Percentiles rank a stretch among this genome's conserved stretches.
Evolutionary conservation across 192 early-diverging fungal genomes (phyloP).

Genomic region (Dispira parvispora): DNA sequence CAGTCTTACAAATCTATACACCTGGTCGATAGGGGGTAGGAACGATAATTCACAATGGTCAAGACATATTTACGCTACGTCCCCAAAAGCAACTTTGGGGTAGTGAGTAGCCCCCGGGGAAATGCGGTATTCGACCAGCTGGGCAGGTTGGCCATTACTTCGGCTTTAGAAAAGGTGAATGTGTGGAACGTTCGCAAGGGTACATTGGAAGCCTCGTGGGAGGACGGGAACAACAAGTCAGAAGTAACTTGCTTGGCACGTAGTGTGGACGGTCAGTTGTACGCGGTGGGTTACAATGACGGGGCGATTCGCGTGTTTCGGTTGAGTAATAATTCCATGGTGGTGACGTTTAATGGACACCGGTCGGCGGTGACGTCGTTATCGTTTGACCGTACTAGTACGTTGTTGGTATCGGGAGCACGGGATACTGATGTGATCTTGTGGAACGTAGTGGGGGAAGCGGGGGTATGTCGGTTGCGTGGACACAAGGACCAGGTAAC

Average conservation of each 20-base stretch:
- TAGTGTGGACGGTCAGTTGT: slow-evolving; percentile 47
- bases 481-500: slow-evolving; percentile 97
- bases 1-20: not conserved
- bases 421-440: slow-evolving; percentile 87
- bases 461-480: slow-evolving; percentile 69
- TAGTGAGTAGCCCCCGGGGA: slow-evolving; percentile 49
- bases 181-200: slow-evolving; percentile 84
- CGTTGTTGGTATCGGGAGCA: slow-evolving; percentile 76
- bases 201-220: slow-evolving; percentile 53
- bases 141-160: slow-evolving; percentile 58
- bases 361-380: slow-evolving; percentile 69
- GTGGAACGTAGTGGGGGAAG: slow-evolving; percentile 88
- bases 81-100: slow-evolving; percentile 61
- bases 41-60: slow-evolving; percentile 25
- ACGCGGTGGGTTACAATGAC: slow-evolving; percentile 87
- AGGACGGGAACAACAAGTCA: slow-evolving; percentile 60
- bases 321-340: slow-evolving; percentile 28
- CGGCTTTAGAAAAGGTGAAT: slow-evolving; percentile 65
- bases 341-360: slow-evolving; percentile 83
- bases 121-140: slow-evolving; percentile 54
- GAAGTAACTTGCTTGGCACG: slow-evolving; percentile 71
- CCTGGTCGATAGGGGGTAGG: not conserved
- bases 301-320: slow-evolving; percentile 88
- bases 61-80: slow-evolving; percentile 77
- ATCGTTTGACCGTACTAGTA: slow-evolving; percentile 61